phyloP scores from a whole-genome alignment of 164 flowering plant genomes.

The Aristolochia contorta region DNA sequence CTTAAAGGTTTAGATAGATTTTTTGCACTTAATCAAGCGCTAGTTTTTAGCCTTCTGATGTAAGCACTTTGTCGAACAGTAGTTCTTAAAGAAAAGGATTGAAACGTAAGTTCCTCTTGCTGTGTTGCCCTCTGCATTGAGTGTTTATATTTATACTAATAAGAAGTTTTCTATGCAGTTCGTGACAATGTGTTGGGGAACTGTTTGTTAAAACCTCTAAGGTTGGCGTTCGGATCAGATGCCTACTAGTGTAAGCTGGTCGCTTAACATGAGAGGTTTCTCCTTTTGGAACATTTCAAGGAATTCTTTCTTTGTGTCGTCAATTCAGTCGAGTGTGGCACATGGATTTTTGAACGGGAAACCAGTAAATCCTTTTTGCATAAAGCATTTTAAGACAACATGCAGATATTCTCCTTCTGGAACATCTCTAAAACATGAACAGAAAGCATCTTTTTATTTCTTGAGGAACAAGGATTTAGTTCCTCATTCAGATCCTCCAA shows the following conservation, averaged over 20 bases:
- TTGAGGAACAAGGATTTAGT: conserved; percentile 50
- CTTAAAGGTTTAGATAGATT: no score
- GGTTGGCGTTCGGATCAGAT: no score
- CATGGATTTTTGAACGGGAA: conserved; percentile 8
- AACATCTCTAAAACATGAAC: conserved; percentile 19
- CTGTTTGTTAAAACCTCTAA: no score
- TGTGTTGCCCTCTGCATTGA: no score
- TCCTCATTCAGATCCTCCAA: conserved; percentile 81
- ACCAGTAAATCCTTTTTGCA: conserved; percentile 17
- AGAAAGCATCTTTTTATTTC: conserved; percentile 20
- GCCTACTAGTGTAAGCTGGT: neutral
- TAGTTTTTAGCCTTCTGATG: no score
- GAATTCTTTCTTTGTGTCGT: neutral
- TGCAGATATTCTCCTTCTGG: conserved; percentile 41
- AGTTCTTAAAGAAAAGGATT: no score
- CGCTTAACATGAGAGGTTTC: neutral
- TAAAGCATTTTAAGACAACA: conserved; percentile 36
- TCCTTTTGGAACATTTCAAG: conserved; percentile 1
- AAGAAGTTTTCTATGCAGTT: no score
- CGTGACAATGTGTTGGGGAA: no score
- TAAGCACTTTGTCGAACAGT: no score
- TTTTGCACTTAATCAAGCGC: no score
- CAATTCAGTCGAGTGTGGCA: conserved; percentile 13
- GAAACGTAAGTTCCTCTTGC: no score
- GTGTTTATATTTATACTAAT: no score